Conservation (phyloP, 1,284 basidiomycete species). For the Porogramme epimiltina region DNA sequence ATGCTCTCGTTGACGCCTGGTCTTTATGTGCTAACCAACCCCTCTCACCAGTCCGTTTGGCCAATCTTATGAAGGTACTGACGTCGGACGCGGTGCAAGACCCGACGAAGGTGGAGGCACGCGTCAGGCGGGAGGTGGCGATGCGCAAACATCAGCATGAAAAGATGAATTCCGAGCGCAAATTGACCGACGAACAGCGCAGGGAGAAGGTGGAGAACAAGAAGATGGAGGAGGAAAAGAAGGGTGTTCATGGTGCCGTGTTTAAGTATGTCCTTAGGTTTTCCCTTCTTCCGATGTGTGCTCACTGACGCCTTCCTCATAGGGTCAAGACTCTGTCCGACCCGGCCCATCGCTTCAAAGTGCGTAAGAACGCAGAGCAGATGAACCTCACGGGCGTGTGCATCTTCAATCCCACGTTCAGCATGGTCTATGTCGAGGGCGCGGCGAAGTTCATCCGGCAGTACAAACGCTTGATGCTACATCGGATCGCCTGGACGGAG, state of each 20-base stretch:
- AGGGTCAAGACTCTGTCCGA: constrained; percentile 91
- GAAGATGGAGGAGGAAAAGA: constrained; percentile 84
- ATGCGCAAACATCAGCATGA: constrained; percentile 89
- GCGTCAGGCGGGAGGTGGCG: constrained; percentile 91
- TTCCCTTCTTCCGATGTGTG: not conserved
- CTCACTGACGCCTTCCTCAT: constrained; percentile 6
- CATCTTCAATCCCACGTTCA: constrained; percentile 89
- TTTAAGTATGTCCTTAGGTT: constrained; percentile 64
- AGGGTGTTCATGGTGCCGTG: constrained; percentile 84
- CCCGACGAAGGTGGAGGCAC: constrained; percentile 95
- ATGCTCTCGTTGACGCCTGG: constrained; percentile 17
- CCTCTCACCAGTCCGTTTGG: constrained; percentile 73
- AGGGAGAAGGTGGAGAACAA: constrained; percentile 85
- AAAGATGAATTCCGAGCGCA: constrained; percentile 89
- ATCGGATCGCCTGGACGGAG: constrained; percentile 95
- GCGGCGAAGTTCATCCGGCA: constrained; percentile 83
- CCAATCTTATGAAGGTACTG: constrained; percentile 97
- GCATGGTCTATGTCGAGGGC: constrained; percentile 93
- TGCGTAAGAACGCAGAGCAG: constrained; percentile 94
- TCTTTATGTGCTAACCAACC: constrained; percentile 9
- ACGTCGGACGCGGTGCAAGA: constrained; percentile 97
- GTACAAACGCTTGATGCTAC: constrained; percentile 87
- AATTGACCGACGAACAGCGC: constrained; percentile 89
- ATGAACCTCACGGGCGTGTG: constrained; percentile 85
- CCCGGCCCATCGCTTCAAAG: constrained; percentile 94